Base-by-base conservation (phyloP, 192 early-diverging fungal species). In the Mortierella claussenii region DNA sequence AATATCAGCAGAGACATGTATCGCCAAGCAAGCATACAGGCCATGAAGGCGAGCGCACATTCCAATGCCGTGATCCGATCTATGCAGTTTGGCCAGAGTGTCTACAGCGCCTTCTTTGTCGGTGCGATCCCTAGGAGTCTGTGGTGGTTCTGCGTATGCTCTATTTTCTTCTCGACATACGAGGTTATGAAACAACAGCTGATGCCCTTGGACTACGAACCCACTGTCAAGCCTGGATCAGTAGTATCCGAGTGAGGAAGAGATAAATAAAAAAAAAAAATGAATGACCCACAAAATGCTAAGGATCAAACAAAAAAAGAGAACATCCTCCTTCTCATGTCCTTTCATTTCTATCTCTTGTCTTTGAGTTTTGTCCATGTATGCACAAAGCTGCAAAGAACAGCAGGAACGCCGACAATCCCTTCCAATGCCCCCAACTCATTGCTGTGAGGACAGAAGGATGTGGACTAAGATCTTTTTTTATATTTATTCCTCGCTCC, bases 101-200 rank as follows among this genome's bases (percentile, higher is more conserved):
- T 85, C 8, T 84, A 79, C 52, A 40, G 62, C 34, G 70, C 82
- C 10, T 90, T 93, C 80, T 93, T 90, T 69, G 68, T 79, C 0
- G 91, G 91, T 10, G 83, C 82, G 9, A 79, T 85, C 18, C 85
- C 91, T 3, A 65, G 91, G 33, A 82, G 82, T 28, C 65, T 87
- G 17, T 93, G 91, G 91, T 91, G 91, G 91, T 91, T 90, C 54
- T 82, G 90, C 58, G 89, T 93, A 23, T 93, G 91, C 62, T 87
- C 86, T 23, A 91, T 91, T 61, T 93, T 93, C 70, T 93, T 93
- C 78, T 89, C 91, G 2, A 83, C 85, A 21, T 92, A 92, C 64
- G 90, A 91, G 63, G 60, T 81, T 17, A 65, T 82, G 52, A 87
- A 85, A 53, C 73, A 76, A 37, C 60, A 66, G 30, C 21, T 76